phyloP scores from a whole-genome alignment of 2,329 filamentous ascomycete species.

The Trichoderma sp. region DNA sequence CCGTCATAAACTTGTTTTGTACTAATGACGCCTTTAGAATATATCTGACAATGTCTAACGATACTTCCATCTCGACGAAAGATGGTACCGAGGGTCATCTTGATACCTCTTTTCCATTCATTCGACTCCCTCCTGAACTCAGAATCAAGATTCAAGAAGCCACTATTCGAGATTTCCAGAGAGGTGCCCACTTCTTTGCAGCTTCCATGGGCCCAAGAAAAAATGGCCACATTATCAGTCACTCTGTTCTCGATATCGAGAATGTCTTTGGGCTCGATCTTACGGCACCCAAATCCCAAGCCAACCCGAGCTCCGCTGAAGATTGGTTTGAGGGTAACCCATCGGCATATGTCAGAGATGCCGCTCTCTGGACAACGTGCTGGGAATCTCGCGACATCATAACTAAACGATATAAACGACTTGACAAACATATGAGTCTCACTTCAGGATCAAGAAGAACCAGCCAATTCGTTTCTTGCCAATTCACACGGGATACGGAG shows the following conservation, averaged over 20 bases:
- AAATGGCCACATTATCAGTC: background rate
- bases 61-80: background rate
- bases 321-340: background rate
- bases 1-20: background rate
- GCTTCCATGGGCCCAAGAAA: background rate
- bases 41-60: background rate
- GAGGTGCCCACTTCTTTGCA: background rate
- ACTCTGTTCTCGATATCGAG: background rate
- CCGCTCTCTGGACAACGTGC: constrained; percentile 18
- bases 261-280: background rate
- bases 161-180: background rate
- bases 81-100: too few relatives aligned
- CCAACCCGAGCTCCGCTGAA: background rate
- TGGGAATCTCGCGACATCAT: constrained; percentile 13
- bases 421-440: background rate
- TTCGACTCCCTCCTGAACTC: background rate
- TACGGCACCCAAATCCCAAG: background rate
- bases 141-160: background rate
- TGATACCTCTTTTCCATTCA: background rate
- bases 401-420: background rate
- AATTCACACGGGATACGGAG: background rate
- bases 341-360: constrained; percentile 18
- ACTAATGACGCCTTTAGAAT: background rate
- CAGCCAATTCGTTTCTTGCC: background rate
- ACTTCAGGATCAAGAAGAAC: background rate